Conservation (phyloP, 2,329 filamentous ascomycete genomes). For the Periconia sp. region DNA sequence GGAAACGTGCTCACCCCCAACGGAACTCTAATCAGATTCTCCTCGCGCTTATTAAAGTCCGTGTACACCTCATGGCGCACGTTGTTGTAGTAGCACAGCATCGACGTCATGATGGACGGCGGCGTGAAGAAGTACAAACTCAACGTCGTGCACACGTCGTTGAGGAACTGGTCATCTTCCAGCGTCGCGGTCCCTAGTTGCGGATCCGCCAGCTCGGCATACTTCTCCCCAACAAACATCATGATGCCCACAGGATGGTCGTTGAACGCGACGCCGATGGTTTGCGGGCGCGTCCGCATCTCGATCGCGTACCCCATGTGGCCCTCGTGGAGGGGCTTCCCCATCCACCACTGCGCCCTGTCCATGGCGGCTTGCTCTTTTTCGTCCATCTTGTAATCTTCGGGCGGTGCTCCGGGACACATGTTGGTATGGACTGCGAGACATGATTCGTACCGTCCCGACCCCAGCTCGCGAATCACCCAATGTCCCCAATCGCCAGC, state of each 20-base stretch:
- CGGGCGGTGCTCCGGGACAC: conserved; percentile 41
- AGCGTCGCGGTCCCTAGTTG: conserved; percentile 23
- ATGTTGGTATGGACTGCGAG: conserved; percentile 47
- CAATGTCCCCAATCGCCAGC: conserved; percentile 48
- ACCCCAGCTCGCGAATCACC: conserved; percentile 43
- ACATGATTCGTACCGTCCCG: conserved; percentile 38
- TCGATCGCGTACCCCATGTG: conserved; percentile 48
- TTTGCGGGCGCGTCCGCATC: conserved; percentile 49
- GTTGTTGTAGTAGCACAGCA: conserved; percentile 45
- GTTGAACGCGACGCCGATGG: conserved; percentile 45
- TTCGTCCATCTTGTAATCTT: conserved; percentile 28
- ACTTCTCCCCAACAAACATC: conserved; percentile 50
- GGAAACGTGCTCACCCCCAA: conserved; percentile 43
- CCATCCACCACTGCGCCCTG: conserved; percentile 37
- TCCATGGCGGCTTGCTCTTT: conserved; percentile 37
- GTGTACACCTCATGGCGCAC: conserved; percentile 43
- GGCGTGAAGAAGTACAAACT: conserved; percentile 42
- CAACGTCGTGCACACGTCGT: conserved; percentile 29
- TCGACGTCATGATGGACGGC: conserved; percentile 40
- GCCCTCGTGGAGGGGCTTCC: conserved; percentile 30
- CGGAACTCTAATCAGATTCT: conserved; percentile 42
- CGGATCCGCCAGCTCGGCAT: conserved; percentile 42
- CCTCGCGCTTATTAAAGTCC: conserved; percentile 35
- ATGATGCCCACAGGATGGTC: conserved; percentile 50
- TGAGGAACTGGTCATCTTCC: conserved; percentile 31